Conservation (phyloP, 306 rosid species). For the Rosa rugosa region DNA sequence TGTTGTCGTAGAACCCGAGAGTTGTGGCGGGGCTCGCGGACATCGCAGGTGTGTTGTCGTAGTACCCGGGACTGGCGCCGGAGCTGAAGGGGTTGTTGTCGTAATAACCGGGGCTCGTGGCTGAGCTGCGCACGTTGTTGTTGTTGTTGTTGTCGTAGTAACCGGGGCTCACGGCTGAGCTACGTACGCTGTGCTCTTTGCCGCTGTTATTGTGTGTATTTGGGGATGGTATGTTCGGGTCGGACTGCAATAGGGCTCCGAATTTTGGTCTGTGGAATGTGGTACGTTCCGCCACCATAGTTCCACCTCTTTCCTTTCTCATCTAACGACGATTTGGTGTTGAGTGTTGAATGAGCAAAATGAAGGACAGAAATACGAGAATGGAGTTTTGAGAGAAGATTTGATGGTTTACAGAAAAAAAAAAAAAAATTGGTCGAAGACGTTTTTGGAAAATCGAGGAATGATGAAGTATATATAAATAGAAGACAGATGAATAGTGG, state of each 20-base stretch:
- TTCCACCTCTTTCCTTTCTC: conserved; percentile 45
- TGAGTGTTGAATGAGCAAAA: neutral
- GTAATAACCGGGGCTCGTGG: neutral
- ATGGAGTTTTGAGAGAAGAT: neutral
- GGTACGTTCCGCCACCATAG: conserved; percentile 39
- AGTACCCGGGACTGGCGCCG: neutral
- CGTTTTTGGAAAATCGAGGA: conserved; percentile 9
- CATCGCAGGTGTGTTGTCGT: neutral
- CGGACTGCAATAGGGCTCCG: conserved; percentile 55
- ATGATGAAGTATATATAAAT: conserved; percentile 20
- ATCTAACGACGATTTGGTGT: conserved; percentile 22
- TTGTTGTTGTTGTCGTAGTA: neutral
- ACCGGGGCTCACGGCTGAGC: neutral
- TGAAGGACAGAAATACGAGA: neutral
- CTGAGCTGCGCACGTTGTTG: neutral
- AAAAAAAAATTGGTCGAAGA: no score
- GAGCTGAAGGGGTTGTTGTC: neutral
- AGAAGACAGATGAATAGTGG: conserved; percentile 9
- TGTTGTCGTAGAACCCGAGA: conserved; percentile 19
- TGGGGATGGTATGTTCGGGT: conserved; percentile 28
- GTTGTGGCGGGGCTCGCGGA: neutral
- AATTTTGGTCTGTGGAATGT: conserved; percentile 39
- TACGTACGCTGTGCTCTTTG: neutral
- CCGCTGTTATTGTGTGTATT: neutral
- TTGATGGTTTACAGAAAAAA: neutral